Evolutionary conservation across 208 protist species (phyloP), one percentile per base, ranked within the genome.

Genomic region (Crithidia fasciculata): DNA sequence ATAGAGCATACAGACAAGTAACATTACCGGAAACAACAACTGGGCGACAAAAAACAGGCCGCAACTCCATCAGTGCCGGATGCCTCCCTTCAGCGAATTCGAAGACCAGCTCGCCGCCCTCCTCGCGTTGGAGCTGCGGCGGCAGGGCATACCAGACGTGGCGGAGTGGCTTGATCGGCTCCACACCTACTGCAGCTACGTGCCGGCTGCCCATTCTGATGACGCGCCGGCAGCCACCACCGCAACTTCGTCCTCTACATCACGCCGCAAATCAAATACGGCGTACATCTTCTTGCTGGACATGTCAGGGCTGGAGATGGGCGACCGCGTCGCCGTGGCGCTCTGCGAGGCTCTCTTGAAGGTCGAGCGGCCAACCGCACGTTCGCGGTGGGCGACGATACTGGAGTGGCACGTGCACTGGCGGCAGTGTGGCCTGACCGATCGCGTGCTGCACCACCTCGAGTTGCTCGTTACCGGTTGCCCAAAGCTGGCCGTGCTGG

Each of bases 301-400:
- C 49, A 64, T 94, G 50, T 76, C 60, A 0, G 75, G 68, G 5
- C 18, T 84, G 45, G 37, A 54, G 5, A 15, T 90, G 7, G 86
- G 84, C 9, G 88, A 95, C 72, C 83, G 81, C 57, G 76, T 83
- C 13, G 59, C 65, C 8, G 79, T 95, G 9, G 90, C 90, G 7
- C 56, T 93, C 12, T 81, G 73, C 13, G 90, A 95, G 78, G 55
- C 82, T 15, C 76, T 95, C 28, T 45, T 92, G 37, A 91, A 89
- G 61, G 61, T 90, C 8, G 72, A 83, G 9, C 36, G 53, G 3
- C 52, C 63, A 0, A 61, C 59, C 49, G 52, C 41, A 28, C 76
- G 62, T n/a, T 16, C 40, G 36, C 50, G 36, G 5, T 15, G 49
- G 8, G 40, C 61, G 58, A 45, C 43, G 12, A 60, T 86, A 4